Base-by-base conservation (phyloP, 352 stramenopile species). In the Pythium utonaiense region DNA sequence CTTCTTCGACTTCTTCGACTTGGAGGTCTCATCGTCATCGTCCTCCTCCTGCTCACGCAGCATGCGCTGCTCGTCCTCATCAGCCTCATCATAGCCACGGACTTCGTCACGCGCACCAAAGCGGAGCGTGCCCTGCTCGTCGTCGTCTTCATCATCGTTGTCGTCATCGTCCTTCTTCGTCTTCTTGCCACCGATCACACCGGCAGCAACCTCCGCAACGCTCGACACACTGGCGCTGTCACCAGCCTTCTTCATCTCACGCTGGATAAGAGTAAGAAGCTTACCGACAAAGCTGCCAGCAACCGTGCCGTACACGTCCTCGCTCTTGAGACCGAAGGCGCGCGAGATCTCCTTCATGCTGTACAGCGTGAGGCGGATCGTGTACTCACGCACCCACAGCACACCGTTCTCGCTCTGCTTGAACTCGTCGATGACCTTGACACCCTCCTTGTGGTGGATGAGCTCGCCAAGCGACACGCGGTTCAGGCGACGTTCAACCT, bases 371-470 rank as follows among this genome's bases (percentile, higher is more conserved):
- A 99, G 74, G 24, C 83, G 88, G 21, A 99, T 93, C 47, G 91
- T 94, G 78, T 99, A 99, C 59, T 98, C 93, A 27, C 97, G 91
- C 60, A 98, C 86, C 96, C 97, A 99, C 41, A 91, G 63, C 49
- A 95, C 88, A 49, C 84, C 83, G 60, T 94, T 96, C 56, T 89
- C 88, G 62, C 80, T 95, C 55, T 86, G 88, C 48, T 87, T 72
- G 42, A 99, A 88, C 44, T 88, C 76, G 66, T 99, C 96, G 64
- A 84, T 84, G 19, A 99, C 92, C 21, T 79, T 75, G 59, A 99
- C 86, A 63, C 96, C 96, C 36, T 88, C 73, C n/a, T 89, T 70
- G 68, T 93, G 95, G 76, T 78, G 84, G 47, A 99, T 86, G 7
- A 99, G 79, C 66, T 98, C 90, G 21, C 87, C 90, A 12, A 99